phyloP scores from a whole-genome alignment of 2,329 filamentous ascomycete genomes.

The Paradendryphiella salina region DNA sequence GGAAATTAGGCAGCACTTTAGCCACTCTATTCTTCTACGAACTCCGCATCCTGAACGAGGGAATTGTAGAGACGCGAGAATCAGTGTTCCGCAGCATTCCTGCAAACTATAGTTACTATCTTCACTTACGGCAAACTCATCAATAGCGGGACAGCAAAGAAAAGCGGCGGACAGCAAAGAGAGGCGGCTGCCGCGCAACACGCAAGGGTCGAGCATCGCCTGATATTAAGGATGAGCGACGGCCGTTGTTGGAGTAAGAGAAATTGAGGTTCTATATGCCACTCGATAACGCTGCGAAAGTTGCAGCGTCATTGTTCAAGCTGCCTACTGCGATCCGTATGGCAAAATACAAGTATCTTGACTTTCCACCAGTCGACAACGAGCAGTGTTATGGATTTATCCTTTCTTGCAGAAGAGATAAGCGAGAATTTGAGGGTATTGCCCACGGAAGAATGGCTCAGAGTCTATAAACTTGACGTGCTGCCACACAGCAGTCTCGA shows the following conservation, averaged over 20 bases:
- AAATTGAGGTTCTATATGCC: neutral
- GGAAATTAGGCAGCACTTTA: no score
- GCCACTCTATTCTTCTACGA: no score
- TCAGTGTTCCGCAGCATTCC: no score
- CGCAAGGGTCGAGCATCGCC: no score
- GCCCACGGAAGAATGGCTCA: neutral
- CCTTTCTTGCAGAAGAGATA: neutral
- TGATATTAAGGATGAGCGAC: neutral
- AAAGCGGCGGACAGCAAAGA: no score
- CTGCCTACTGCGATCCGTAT: conserved; percentile 1
- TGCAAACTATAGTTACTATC: no score
- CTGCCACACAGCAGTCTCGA: neutral
- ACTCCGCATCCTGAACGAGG: no score
- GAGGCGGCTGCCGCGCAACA: no score
- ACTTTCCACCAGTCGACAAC: conserved; percentile 2
- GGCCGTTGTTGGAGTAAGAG: neutral
- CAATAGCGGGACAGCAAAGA: no score
- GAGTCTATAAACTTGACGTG: neutral
- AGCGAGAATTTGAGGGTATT: neutral
- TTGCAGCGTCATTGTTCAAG: neutral
- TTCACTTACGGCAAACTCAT: no score
- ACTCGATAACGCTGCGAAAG: neutral
- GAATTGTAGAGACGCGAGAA: no score
- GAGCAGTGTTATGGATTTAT: neutral
- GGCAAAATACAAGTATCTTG: neutral